phyloP scores from a whole-genome alignment of 2,329 filamentous ascomycete genomes.

The Biscogniauxia mediterranea region DNA sequence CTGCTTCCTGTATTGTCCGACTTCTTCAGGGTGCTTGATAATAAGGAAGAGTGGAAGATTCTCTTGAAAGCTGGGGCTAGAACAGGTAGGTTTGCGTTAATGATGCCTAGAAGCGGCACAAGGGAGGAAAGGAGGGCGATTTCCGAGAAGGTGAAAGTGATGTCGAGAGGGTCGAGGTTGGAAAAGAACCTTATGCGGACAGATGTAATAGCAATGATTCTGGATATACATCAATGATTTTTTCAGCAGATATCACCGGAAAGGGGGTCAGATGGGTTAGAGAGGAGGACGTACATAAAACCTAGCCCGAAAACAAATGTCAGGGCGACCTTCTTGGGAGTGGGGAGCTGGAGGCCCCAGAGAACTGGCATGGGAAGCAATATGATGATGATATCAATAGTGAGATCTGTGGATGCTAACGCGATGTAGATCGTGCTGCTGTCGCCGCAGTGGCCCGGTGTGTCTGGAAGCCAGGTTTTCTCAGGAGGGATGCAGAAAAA shows the following conservation, averaged over 20 bases:
- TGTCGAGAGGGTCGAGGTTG: slow-evolving; percentile 14
- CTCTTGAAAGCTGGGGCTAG: slow-evolving; percentile 17
- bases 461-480: slow-evolving; percentile 6
- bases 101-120: slow-evolving; percentile 24
- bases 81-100: slow-evolving; percentile 25
- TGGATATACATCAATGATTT: not conserved
- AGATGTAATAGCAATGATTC: slow-evolving; percentile 14
- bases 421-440: slow-evolving; percentile 4
- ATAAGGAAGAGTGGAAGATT: slow-evolving; percentile 8
- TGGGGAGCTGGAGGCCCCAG: slow-evolving; percentile 11
- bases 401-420: slow-evolving; percentile 2
- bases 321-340: slow-evolving; percentile 11
- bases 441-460: slow-evolving; percentile 9
- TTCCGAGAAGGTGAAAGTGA: slow-evolving; percentile 14
- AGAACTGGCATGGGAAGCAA: slow-evolving; percentile 16
- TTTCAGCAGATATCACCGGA: no score
- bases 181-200: slow-evolving; percentile 19
- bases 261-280: not conserved
- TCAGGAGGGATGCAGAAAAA: slow-evolving; percentile 12
- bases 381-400: slow-evolving; percentile 7
- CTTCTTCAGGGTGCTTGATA: slow-evolving; percentile 1
- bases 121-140: slow-evolving; percentile 15
- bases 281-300: slow-evolving; percentile 12
- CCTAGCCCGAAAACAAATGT: slow-evolving; percentile 20
- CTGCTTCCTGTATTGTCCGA: slow-evolving; percentile 1